phyloP scores from a whole-genome alignment of 2,329 filamentous ascomycete genomes.

The Hypoxylon sp. region DNA sequence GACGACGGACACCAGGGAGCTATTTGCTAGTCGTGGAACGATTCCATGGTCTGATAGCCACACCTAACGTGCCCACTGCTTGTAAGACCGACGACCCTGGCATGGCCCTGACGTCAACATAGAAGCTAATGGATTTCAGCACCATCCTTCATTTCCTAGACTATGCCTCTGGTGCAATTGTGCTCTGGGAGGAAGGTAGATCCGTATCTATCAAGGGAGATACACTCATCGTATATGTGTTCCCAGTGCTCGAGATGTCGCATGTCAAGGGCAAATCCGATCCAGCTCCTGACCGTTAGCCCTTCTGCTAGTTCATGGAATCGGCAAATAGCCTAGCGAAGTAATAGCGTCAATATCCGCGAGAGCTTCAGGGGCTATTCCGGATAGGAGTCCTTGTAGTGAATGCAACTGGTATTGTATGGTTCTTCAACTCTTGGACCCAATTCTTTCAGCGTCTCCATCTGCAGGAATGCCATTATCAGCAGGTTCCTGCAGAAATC shows the following conservation, averaged over 20 bases:
- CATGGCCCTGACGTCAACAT: too few relatives aligned
- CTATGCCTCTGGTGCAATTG: too few relatives aligned
- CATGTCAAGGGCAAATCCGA: too few relatives aligned
- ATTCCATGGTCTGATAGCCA: neutral
- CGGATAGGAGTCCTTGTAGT: neutral
- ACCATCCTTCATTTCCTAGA: too few relatives aligned
- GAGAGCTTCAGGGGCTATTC: neutral
- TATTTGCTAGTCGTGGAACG: neutral
- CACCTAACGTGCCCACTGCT: neutral
- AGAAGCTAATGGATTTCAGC: too few relatives aligned
- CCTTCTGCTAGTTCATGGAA: neutral
- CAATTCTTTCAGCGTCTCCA: conserved; percentile 36
- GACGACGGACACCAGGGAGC: neutral
- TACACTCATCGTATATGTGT: too few relatives aligned
- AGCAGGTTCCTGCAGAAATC: conserved; percentile 37
- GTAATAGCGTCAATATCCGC: neutral
- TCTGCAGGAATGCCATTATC: conserved; percentile 43
- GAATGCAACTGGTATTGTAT: conserved; percentile 24
- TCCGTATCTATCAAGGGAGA: too few relatives aligned
- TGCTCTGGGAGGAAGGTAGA: too few relatives aligned
- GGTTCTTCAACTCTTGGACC: conserved; percentile 7
- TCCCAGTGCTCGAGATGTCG: too few relatives aligned
- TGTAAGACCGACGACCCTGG: neutral
- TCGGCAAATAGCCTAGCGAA: neutral
- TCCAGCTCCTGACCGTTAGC: neutral